These are phyloP conservation scores for Pyrenochaeta sp. DNA, from an alignment of 2,329 filamentous ascomycete genomes.

Conservation along the genomic window DNA sequence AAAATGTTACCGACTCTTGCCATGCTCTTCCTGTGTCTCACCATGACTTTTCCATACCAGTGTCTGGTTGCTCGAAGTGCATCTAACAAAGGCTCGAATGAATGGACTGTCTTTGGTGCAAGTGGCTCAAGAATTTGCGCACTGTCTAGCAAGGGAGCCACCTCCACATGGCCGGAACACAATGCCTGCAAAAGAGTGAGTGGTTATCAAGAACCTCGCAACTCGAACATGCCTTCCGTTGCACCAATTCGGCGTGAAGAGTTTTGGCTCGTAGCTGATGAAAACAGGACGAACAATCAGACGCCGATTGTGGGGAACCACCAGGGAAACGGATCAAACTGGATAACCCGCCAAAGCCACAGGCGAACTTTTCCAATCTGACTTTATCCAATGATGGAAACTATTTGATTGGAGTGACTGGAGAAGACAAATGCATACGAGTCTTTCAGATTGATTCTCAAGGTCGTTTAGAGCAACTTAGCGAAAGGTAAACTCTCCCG, in stretches of 20 bases:
- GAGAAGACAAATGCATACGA: constrained; percentile 90
- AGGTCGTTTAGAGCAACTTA: constrained; percentile 72
- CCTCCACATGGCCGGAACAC: constrained; percentile 39
- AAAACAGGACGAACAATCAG: constrained; percentile 24
- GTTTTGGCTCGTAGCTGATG: constrained; percentile 17
- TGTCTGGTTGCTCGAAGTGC: constrained; percentile 43
- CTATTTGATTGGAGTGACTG: constrained; percentile 79
- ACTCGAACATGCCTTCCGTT: not conserved
- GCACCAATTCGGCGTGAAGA: not conserved
- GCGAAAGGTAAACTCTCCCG: constrained; percentile 67
- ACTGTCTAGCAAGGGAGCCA: constrained; percentile 40
- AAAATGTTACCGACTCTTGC: constrained; percentile 18
- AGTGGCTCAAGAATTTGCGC: constrained; percentile 75
- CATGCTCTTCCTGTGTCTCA: constrained; percentile 16
- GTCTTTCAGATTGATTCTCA: constrained; percentile 75
- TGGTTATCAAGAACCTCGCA: constrained; percentile 2
- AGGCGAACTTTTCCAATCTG: constrained; percentile 74
- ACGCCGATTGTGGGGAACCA: constrained; percentile 42
- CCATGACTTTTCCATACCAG: constrained; percentile 52
- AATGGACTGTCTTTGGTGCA: constrained; percentile 73
- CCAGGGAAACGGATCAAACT: constrained; percentile 55
- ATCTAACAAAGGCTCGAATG: constrained; percentile 11
- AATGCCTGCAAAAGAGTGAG: constrained; percentile 32
- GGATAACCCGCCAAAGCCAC: constrained; percentile 39
- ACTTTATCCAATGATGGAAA: constrained; percentile 69